Evolutionary conservation across 208 protist genomes (phyloP), one percentile per base, ranked within the genome.

Genomic region (Leishmania aethiopica): DNA sequence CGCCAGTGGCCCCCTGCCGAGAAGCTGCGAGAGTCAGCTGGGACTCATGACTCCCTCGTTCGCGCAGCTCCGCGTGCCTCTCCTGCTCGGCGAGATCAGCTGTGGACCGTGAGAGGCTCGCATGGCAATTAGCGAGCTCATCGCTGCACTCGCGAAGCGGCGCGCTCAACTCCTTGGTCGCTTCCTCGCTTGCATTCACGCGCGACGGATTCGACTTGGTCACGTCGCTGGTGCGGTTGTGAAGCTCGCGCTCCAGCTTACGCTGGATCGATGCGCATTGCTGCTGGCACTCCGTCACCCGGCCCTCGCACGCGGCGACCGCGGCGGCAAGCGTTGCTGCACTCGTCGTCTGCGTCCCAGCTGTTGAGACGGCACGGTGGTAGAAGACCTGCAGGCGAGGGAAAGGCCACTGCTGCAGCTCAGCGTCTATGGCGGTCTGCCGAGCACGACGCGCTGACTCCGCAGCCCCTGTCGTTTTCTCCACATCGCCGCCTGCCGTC

Each of bases 361-460:
- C 69, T 1, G 57, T 55, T 19, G 47, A 62, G 1, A 28, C 66
- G 3, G 55, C 55, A 0, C 66, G 57, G 2, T 80, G 49, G 67
- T 89, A 89, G 51, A 86, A 84, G 7, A 55, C 66, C 49, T 74
- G 70, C 13, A 86, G 71, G 3, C 80, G 81, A 3, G 86, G 53
- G 40, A 89, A 89, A 35, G 42, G 40, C 53, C 80, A 84, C 35
- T 80, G 40, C 42, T 62, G 51, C 17, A 86, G 53, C 53, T 60
- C 57, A 22, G 57, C 60, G 17, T 84, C 60, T 3, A 72, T 10
- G 28, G 62, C 60, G 0, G 45, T 62, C 35, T 57, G 11, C 22
- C 47, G 77, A 51, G 45, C 37, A 57, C 45, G 55, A 28, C n/a
- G 35, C 55, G 40, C 51, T 28, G 45, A 2, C 77, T 59, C 62